Evolutionary conservation across 2,329 filamentous ascomycete genomes (phyloP).

Genomic region (Colletotrichum horii): DNA sequence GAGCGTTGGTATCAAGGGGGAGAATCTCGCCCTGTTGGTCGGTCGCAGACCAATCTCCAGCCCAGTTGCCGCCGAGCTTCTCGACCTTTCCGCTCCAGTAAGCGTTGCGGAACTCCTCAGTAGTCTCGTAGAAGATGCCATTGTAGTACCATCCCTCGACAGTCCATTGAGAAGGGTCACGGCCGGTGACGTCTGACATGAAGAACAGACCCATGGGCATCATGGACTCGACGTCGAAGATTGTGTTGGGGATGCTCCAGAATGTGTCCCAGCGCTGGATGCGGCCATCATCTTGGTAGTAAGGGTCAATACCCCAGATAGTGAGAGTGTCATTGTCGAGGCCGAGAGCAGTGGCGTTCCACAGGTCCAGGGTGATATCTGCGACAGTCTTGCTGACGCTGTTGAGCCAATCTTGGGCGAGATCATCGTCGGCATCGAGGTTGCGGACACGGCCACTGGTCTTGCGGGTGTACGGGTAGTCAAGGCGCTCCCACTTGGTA

Average conservation of each 20-base stretch:
- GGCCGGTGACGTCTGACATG: conserved; percentile 52
- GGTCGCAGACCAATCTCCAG: conserved; percentile 51
- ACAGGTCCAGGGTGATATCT: conserved; percentile 50
- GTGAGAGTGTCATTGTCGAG: conserved; percentile 45
- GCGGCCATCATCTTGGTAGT: conserved; percentile 44
- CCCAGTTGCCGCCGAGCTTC: conserved; percentile 50
- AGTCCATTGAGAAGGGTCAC: conserved; percentile 55
- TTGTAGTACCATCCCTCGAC: conserved; percentile 60
- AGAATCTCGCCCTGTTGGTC: conserved; percentile 42
- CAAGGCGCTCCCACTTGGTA: conserved; percentile 40
- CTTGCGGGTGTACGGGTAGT: conserved; percentile 46
- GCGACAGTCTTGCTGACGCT: conserved; percentile 31
- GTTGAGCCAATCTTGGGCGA: conserved; percentile 36
- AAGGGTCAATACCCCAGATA: conserved; percentile 47
- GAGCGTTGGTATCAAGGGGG: conserved; percentile 37
- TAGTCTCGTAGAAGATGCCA: conserved; percentile 55
- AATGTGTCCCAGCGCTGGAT: conserved; percentile 54
- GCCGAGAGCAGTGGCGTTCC: conserved; percentile 40
- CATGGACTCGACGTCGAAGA: conserved; percentile 47
- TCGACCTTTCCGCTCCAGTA: conserved; percentile 47
- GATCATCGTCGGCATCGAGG: conserved; percentile 40
- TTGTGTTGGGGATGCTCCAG: conserved; percentile 39
- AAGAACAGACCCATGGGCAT: conserved; percentile 50
- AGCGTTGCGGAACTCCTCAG: conserved; percentile 50
- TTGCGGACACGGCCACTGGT: conserved; percentile 41